phyloP scores from a whole-genome alignment of 805 yeast species.

The Candida verbasci region DNA sequence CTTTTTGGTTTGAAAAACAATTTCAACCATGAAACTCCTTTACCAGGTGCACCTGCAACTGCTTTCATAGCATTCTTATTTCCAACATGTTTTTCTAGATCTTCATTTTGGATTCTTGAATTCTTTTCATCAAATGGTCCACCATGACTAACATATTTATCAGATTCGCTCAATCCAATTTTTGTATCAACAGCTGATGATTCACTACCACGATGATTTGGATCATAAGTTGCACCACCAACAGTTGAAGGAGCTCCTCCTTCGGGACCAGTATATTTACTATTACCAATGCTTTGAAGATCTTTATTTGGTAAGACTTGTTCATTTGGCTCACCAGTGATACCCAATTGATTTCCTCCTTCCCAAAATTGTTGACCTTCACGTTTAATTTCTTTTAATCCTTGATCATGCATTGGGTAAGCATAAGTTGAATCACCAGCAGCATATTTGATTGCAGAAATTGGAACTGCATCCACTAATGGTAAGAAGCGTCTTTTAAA shows the following conservation, averaged over 20 bases:
- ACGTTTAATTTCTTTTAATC: slow-evolving; percentile 50
- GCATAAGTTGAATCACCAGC: slow-evolving; percentile 36
- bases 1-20: slow-evolving; percentile 46
- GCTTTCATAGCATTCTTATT: slow-evolving; percentile 6
- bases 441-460: slow-evolving; percentile 53
- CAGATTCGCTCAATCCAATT: slow-evolving; percentile 4
- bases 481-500: slow-evolving; percentile 58
- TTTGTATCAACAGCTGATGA: slow-evolving; percentile 9
- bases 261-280: background rate
- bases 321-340: slow-evolving; percentile 10
- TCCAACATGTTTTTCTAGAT: slow-evolving; percentile 13
- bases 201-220: slow-evolving; percentile 4
- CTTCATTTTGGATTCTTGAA: slow-evolving; percentile 14
- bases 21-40: slow-evolving; percentile 25
- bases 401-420: slow-evolving; percentile 68
- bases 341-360: slow-evolving; percentile 41
- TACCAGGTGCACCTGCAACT: slow-evolving; percentile 14
- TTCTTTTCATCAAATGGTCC: slow-evolving; percentile 17
- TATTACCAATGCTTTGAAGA: background rate
- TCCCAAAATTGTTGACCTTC: slow-evolving; percentile 48
- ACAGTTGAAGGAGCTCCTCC: background rate
- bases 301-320: slow-evolving; percentile 3
- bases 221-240: slow-evolving; percentile 1
- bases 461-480: slow-evolving; percentile 63
- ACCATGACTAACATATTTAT: slow-evolving; percentile 13